Conservation (phyloP, 768 basidiomycete genomes). For the Termitomyces sp. region DNA sequence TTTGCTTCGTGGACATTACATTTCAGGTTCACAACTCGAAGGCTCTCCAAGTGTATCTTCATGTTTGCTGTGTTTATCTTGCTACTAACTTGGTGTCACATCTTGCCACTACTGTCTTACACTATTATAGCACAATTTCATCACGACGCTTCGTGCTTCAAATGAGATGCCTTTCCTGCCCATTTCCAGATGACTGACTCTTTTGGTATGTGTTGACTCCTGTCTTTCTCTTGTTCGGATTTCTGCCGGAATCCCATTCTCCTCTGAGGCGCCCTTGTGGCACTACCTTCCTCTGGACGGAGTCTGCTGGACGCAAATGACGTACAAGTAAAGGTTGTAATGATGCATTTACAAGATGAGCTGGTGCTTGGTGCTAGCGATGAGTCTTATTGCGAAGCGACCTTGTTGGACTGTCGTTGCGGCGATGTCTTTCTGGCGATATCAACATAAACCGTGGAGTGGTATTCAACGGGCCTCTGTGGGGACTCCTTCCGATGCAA, state of each 20-base stretch:
- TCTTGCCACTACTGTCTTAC: neutral
- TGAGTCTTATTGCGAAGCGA: constrained; percentile 13
- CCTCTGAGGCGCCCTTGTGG: constrained; percentile 15
- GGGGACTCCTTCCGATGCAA: constrained; percentile 80
- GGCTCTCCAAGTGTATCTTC: neutral
- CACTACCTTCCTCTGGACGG: constrained; percentile 14
- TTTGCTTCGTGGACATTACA: neutral
- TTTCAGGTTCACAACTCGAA: neutral
- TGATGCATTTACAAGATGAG: constrained; percentile 16
- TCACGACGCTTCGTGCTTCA: neutral
- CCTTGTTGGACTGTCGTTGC: neutral
- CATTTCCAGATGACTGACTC: neutral
- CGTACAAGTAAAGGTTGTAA: constrained; percentile 3
- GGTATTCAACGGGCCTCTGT: constrained; percentile 57
- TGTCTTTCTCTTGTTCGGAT: neutral
- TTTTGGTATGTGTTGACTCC: neutral
- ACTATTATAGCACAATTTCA: neutral
- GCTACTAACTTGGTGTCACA: neutral
- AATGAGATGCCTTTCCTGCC: neutral
- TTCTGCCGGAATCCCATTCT: constrained; percentile 9
- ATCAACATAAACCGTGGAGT: constrained; percentile 38
- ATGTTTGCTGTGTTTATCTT: neutral
- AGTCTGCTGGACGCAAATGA: constrained; percentile 8
- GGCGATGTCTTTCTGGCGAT: constrained; percentile 10
- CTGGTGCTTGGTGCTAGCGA: constrained; percentile 3